Base-by-base conservation (phyloP, 768 basidiomycete species). In the Tephrocybe sp. region DNA sequence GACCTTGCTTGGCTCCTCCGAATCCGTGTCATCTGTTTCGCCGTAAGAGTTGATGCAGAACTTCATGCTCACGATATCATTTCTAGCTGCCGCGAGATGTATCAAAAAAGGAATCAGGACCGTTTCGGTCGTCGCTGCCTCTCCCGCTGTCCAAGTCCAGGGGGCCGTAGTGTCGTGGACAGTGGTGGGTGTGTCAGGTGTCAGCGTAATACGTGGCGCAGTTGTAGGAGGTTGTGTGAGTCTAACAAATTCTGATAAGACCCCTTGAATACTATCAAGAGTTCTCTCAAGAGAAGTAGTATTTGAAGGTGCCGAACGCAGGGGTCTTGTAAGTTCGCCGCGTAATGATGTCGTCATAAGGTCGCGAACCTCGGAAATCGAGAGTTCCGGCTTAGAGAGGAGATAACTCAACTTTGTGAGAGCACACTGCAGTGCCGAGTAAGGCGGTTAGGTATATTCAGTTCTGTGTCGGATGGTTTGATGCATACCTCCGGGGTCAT, bases 331-430 rank as follows among this genome's bases (percentile, higher is more conserved):
- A 34, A 98, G 82, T 66, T 98, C 94, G 38, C 94, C 94, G 6
- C 94, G 91, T 9, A 97, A 74, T 3, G 95, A 87, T 27, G 77
- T 83, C 11, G 80, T 72, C 49, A 97, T 80, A 18, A 96, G 77
- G 32, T 82, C 72, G 46, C 92, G 84, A 37, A 98, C 79, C 68
- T 92, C 81, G 16, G 72, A 63, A 2, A 73, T 61, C 0, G 80
- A 75, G 6, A 96, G 78, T 59, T 92, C 88, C 1, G 86, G 74
- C 64, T 97, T 96, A 5, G 91, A 91, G 27, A 97, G 76, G 12
- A 98, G 79, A 62, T 97, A 98, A 38, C 87, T 80, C 13, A 98
- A 77, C 69, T 98, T 98, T 12, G 92, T 78, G 16, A 97, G 79
- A 1, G 94, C 94, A 51, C 91, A 92, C 92, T 95, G 49, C 26